Base-by-base conservation (phyloP, 2,329 filamentous ascomycete species). In the Trichoderma afroharzianum region DNA sequence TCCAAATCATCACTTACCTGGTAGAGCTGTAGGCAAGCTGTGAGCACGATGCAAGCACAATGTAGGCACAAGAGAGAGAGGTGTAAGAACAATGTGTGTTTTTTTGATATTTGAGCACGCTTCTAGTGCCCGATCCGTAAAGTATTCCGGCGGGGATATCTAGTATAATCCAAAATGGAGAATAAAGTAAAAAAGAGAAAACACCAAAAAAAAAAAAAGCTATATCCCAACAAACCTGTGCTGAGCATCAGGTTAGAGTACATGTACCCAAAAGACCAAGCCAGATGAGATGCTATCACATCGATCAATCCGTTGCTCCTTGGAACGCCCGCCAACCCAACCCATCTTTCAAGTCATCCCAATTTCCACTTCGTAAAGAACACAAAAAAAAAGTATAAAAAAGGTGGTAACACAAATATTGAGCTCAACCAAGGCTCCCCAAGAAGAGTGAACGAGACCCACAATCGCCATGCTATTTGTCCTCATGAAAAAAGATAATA, bases 391-490 rank as follows among this genome's bases (percentile, higher is more conserved):
- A 64, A 71, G 58, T 59, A 59, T 59, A 57, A 59, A 62, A 62
- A 33, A 63, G 32, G 39, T 69, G 67, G 53, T 71, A 71, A 71
- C 69, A 71, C 69, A 66, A 70, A 63, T 55, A 63, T 68, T 59
- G 68, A 63, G 68, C 58, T 47, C 68, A 63, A 43, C 57, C 58
- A 63, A 70, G 32, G 58, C 68, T 64, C 68, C 62, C 69, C 69
- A 59, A 61, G 36, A 43, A 71, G 28, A 55, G 55, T 61, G 62
- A 71, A 71, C 18, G 61, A 71, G 62, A 58, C 58, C 68, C 68
- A 71, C 68, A 71, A 71, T 71, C 69, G 69, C 69, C 69, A 67
- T 71, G 69, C 69, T 71, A 71, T 66, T 57, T 63, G 59, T 63
- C 58, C 58, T 70, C 58, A 63, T 70, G 30, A 55, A 63, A 67